Base-by-base conservation (phyloP, 116 monocot species). In the Posidonia oceanica region DNA sequence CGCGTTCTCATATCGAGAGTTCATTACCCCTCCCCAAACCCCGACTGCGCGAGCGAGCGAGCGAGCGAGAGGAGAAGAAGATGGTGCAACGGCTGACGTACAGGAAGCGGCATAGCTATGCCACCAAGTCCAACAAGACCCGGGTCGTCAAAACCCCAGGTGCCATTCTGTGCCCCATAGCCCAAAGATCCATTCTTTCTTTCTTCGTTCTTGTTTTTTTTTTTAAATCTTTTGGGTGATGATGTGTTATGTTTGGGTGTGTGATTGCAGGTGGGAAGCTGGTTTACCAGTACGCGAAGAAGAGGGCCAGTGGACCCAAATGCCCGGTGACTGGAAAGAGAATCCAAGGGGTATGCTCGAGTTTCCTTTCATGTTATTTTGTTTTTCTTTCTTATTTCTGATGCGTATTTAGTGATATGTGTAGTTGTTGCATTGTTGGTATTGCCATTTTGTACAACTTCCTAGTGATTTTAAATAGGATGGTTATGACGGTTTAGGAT, bases 11-110 rank as follows among this genome's bases (percentile, higher is more conserved):
- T 22, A 2, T 23, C 20, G n/a, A 20, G 5, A 20, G 20, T 23
- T 29, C 17, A 56, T 3, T n/a, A 3, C 15, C 55, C 55, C 6
- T 14, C 55, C 0, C 17, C 22, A 29, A 29, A 29, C 29, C 29
- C 29, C 62, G 20, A 3, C 36, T 37, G 5, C 62, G 74, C 61
- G 23, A 73, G 66, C 63, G 37, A 65, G 16, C 41, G 40, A n/a
- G 41, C 4, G 4, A 7, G 29, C 29, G 41, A 39, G 40, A 39
- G 39, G 41, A 17, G 66, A 22, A 17, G 66, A 21, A 71, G 44
- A 88, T 94, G 94, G 94, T 94, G 81, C 94, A 94, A 81, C 77
- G 94, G 7, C 74, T 94, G 38, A 90, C 90, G 17, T 94, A 94
- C 61, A 70, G 94, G 42, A 85, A 77, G 83, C 85, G 94, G 42